Percentiles rank a stretch among this genome's conserved stretches.
These are phyloP conservation scores for Alternaria longipes DNA, from an alignment of 2,329 filamentous ascomycete genomes.

Conservation along the genomic window DNA sequence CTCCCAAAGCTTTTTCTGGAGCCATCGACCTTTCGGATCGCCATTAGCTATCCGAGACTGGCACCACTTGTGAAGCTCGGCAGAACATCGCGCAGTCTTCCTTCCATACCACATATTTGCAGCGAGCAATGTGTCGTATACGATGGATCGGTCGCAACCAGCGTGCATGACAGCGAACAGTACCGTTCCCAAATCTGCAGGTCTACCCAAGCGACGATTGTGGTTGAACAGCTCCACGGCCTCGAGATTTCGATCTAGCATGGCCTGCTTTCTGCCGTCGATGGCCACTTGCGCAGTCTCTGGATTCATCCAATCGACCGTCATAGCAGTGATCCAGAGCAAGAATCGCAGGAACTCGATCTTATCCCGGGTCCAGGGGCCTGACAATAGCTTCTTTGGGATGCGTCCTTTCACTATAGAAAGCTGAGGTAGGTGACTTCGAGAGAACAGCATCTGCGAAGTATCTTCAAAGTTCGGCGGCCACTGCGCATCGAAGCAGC, in stretches of 20 bases:
- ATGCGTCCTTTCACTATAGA: conserved; percentile 42
- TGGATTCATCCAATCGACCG: conserved; percentile 40
- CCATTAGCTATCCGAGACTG: conserved; percentile 25
- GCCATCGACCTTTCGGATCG: conserved; percentile 40
- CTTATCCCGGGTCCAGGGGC: conserved; percentile 40
- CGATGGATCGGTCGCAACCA: conserved; percentile 43
- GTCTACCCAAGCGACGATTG: conserved; percentile 41
- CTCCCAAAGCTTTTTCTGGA: conserved; percentile 36
- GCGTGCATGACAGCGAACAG: conserved; percentile 41
- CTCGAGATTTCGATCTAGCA: conserved; percentile 40
- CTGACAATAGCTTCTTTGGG: conserved; percentile 39
- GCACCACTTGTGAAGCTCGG: conserved; percentile 41
- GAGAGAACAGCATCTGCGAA: conserved; percentile 40
- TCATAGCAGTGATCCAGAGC: conserved; percentile 44
- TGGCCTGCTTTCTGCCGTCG: conserved; percentile 36
- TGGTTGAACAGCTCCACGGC: conserved; percentile 48
- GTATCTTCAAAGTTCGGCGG: conserved; percentile 42
- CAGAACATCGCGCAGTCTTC: conserved; percentile 22
- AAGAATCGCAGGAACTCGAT: conserved; percentile 44
- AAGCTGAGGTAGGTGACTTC: conserved; percentile 38
- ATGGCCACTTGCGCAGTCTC: conserved; percentile 19
- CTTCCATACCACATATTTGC: conserved; percentile 28
- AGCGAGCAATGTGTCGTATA: conserved; percentile 40
- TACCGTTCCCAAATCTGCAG: conserved; percentile 33
- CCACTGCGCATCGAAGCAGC: conserved; percentile 44